Percentiles rank a stretch among this genome's conserved stretches.
These are phyloP conservation scores for Ceratobasidium sp. DNA, from an alignment of 1,284 basidiomycete species.

Conservation along the genomic window DNA sequence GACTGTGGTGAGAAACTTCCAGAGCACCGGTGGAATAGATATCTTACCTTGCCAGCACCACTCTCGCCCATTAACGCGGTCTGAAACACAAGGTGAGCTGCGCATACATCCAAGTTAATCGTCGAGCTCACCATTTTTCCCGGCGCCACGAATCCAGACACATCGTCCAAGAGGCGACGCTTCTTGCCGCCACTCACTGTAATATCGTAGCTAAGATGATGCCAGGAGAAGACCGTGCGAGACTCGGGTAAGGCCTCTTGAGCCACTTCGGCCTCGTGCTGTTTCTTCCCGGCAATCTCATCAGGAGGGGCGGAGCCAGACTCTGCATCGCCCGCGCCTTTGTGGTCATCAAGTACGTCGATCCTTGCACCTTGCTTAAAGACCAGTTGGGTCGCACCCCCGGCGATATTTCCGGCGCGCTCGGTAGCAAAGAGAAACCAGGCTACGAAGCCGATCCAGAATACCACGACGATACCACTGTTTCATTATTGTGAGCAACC, in stretches of 20 bases:
- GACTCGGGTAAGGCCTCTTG: conserved; percentile 14
- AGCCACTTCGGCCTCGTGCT: conserved; percentile 10
- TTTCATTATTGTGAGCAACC: background rate
- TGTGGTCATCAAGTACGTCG: conserved; percentile 5
- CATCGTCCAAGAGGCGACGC: conserved; percentile 75
- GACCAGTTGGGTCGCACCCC: conserved; percentile 19
- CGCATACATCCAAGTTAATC: conserved; percentile 38
- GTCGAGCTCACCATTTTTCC: conserved; percentile 76
- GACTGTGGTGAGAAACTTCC: background rate
- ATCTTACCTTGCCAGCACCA: conserved; percentile 64
- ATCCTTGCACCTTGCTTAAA: conserved; percentile 32
- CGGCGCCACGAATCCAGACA: conserved; percentile 85
- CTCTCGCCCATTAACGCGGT: conserved; percentile 76
- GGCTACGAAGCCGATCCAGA: conserved; percentile 61
- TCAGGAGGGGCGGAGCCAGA: background rate
- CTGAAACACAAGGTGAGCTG: conserved; percentile 32
- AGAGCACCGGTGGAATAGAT: too few relatives aligned
- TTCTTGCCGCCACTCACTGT: conserved; percentile 65
- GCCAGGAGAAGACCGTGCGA: conserved; percentile 67
- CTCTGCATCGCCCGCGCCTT: conserved; percentile 7
- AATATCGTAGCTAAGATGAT: conserved; percentile 70
- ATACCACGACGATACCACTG: conserved; percentile 65
- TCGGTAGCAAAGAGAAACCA: conserved; percentile 67
- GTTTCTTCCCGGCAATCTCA: background rate
- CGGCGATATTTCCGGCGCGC: conserved; percentile 44